Percentiles rank a stretch among this genome's conserved stretches.
Evolutionary conservation across 257 asterid species (phyloP).

Genomic region (Eucommia ulmoides): DNA sequence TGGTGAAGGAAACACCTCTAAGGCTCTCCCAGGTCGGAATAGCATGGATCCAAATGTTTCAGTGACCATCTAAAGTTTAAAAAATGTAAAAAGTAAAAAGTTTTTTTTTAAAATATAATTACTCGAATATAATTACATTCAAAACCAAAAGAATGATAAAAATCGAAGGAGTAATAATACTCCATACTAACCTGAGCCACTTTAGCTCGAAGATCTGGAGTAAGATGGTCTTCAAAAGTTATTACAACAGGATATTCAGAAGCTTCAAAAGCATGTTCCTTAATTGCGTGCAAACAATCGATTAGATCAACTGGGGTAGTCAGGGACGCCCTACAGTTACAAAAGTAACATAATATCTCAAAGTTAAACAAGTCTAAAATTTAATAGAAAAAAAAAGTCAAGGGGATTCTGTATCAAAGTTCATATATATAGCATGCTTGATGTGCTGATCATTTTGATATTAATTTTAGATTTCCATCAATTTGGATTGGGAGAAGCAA

Average conservation of each 20-base stretch:
- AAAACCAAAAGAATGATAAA: conserved; percentile 4
- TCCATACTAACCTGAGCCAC: conserved; percentile 42
- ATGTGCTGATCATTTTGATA: no score
- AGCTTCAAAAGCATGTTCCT: conserved; percentile 45
- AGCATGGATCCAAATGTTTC: conserved; percentile 50
- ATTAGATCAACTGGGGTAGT: conserved; percentile 45
- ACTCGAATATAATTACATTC: conserved; percentile 10
- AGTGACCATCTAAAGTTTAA: conserved; percentile 37
- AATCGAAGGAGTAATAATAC: conserved; percentile 7
- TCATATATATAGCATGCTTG: no score
- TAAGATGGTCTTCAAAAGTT: conserved; percentile 60
- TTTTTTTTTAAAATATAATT: no score
- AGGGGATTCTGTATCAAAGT: no score
- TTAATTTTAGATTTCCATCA: no score
- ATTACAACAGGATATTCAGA: conserved; percentile 58
- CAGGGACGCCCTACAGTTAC: conserved; percentile 31
- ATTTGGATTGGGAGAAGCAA: no score
- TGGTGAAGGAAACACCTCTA: conserved; percentile 47
- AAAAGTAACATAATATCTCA: no score
- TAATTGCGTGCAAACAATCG: conserved; percentile 45
- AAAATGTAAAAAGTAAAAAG: no score
- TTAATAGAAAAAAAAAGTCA: no score
- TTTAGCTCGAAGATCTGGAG: conserved; percentile 52
- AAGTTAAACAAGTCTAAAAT: no score
- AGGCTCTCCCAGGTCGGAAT: conserved; percentile 34